phyloP scores from a whole-genome alignment of 2,329 filamentous ascomycete species.

The Sporothrix globosa region DNA sequence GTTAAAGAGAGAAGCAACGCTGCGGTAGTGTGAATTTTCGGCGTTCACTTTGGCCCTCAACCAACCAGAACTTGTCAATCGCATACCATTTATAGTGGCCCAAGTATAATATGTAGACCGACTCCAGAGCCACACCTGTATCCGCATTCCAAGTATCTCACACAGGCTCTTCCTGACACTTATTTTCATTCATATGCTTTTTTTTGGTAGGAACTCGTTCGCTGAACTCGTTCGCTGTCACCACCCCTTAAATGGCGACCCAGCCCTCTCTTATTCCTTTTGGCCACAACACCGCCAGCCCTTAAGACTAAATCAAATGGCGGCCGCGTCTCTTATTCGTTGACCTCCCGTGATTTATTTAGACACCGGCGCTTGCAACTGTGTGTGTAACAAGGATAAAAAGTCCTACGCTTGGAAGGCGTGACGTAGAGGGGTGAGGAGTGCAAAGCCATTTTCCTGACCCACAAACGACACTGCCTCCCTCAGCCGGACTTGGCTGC shows the following conservation, averaged over 20 bases:
- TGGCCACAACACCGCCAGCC: neutral
- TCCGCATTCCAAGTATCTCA: neutral
- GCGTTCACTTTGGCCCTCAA: too few relatives aligned
- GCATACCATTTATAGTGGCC: too few relatives aligned
- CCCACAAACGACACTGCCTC: too few relatives aligned
- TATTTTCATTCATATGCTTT: neutral
- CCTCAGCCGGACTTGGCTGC: too few relatives aligned
- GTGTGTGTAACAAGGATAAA: neutral
- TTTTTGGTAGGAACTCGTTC: neutral
- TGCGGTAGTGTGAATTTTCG: neutral
- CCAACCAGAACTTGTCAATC: neutral
- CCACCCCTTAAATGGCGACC: too few relatives aligned
- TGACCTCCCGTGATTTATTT: neutral
- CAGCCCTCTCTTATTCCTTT: neutral
- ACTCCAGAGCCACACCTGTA: neutral
- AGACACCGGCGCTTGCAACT: neutral
- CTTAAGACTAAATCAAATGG: neutral
- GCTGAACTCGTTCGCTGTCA: neutral
- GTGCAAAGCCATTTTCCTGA: neutral
- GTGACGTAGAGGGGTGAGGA: too few relatives aligned
- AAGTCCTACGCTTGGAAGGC: too few relatives aligned
- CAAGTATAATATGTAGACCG: neutral
- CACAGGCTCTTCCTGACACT: neutral
- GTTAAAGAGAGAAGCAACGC: too few relatives aligned
- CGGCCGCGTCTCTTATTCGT: neutral